Evolutionary conservation across 139 green algal species (phyloP).

Genomic region (Klebsormidium nitens): DNA sequence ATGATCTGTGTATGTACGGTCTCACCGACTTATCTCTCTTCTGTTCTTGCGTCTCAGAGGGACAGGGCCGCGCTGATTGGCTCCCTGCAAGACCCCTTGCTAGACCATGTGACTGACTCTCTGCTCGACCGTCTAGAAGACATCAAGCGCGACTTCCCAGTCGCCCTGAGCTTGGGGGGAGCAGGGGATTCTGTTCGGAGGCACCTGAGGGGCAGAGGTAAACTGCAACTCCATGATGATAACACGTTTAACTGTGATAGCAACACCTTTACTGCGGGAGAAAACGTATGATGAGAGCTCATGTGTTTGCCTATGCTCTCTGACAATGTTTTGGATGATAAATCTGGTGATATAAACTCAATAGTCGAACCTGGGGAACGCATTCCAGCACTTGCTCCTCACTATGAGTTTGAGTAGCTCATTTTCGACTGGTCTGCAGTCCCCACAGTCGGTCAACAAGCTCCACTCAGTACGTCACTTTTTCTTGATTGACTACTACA

Average conservation of each 20-base stretch:
- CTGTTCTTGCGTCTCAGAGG: too few species aligned
- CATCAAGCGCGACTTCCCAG: constrained; percentile 56
- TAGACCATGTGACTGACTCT: constrained; percentile 56
- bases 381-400: background rate
- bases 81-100: constrained; percentile 37
- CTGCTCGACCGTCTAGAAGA: constrained; percentile 75
- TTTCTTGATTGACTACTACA: too few species aligned
- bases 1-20: too few species aligned
- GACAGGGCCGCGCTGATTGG: too few species aligned
- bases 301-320: background rate
- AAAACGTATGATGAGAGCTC: background rate
- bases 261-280: background rate
- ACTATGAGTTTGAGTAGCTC: too few species aligned
- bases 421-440: too few species aligned
- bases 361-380: constrained; percentile 4
- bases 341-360: constrained; percentile 9
- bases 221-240: background rate
- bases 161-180: constrained; percentile 59
- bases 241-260: background rate
- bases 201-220: background rate
- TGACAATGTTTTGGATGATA: background rate
- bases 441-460: too few species aligned
- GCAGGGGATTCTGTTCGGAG: constrained; percentile 43
- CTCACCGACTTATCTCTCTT: too few species aligned
- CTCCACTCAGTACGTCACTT: too few species aligned